Base-by-base conservation (phyloP, 2,329 filamentous ascomycete genomes). In the Rhynchosporium graminicola region DNA sequence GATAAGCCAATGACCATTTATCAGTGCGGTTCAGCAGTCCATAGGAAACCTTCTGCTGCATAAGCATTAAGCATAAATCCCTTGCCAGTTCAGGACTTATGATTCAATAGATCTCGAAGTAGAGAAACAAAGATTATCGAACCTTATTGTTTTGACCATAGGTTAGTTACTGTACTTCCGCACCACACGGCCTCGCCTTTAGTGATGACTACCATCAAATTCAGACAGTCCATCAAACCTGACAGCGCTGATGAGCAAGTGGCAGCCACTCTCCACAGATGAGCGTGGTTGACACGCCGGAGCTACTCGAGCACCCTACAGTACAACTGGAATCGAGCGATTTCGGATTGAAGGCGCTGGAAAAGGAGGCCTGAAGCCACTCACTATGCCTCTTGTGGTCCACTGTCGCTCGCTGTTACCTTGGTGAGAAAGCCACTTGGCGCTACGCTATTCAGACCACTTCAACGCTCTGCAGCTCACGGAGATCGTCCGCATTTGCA, bases 361-460 rank as follows among this genome's bases (percentile, higher is more conserved):
- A 9, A n/a, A n/a, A 26, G 7, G 15, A 9, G n/a, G 15, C 8
- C 46, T 63, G 43, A 46, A 64, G 55, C 45, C 42, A 38, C 29
- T 15, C 13, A 40, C 50, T 54, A 54, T 33, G 33, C 50, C 50
- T 54, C n/a, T 28, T 40, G 8, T 15, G 50, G 38, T 20, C 50
- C 50, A n/a, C 48, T 52, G 48, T 52, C 48, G 48, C 48, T 52
- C 48, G 26, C n/a, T 26, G 20, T 28, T 54, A 8, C 50, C 50
- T 36, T 36, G 36, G n/a, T 54, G 33, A 54, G 50, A 20, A 26
- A 42, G 50, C n/a, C 50, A 40, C 50, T 26, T 9, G n/a, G 38
- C 50, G 33, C 50, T 54, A 54, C 50, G 50, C 50, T 54, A 54
- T 42, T 42, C 50, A 54, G n/a, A 54, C 20, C 33, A 54, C 36